phyloP scores from a whole-genome alignment of 2,329 filamentous ascomycete genomes.

The Exutisphaerella laricina region DNA sequence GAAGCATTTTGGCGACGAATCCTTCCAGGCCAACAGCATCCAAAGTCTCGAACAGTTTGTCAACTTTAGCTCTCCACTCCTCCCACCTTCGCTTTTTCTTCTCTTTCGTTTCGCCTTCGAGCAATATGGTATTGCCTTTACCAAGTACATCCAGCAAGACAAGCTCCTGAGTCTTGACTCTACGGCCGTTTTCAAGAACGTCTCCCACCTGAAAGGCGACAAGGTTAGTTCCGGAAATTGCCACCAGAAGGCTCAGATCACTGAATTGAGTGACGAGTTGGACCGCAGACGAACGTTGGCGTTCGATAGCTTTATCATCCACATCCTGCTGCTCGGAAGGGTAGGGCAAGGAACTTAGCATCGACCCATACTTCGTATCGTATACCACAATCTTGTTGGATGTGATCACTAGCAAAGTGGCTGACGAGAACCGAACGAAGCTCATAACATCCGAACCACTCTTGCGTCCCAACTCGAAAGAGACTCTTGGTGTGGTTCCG shows the following conservation, averaged over 20 bases:
- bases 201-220: conserved; percentile 56
- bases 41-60: conserved; percentile 18
- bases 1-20: conserved; percentile 22
- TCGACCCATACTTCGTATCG: conserved; percentile 61
- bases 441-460: conserved; percentile 49
- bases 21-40: conserved; percentile 27
- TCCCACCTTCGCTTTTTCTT: conserved; percentile 22
- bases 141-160: conserved; percentile 69
- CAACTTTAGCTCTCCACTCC: conserved; percentile 27
- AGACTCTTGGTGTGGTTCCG: conserved; percentile 55
- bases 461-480: conserved; percentile 41
- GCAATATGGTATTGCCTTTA: conserved; percentile 46
- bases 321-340: background rate
- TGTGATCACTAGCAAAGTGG: conserved; percentile 60
- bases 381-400: conserved; percentile 55
- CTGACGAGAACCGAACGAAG: conserved; percentile 61
- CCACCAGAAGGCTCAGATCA: conserved; percentile 61
- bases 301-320: background rate
- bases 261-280: conserved; percentile 50
- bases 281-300: background rate
- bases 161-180: conserved; percentile 41
- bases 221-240: conserved; percentile 57
- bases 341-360: conserved; percentile 41
- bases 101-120: conserved; percentile 11
- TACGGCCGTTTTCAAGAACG: conserved; percentile 32